A percentile compares a stretch with the other conserved stretches of the same genome.
Evolutionary conservation across 2,329 filamentous ascomycete genomes (phyloP).

Genomic region (Epichloe amarillans): DNA sequence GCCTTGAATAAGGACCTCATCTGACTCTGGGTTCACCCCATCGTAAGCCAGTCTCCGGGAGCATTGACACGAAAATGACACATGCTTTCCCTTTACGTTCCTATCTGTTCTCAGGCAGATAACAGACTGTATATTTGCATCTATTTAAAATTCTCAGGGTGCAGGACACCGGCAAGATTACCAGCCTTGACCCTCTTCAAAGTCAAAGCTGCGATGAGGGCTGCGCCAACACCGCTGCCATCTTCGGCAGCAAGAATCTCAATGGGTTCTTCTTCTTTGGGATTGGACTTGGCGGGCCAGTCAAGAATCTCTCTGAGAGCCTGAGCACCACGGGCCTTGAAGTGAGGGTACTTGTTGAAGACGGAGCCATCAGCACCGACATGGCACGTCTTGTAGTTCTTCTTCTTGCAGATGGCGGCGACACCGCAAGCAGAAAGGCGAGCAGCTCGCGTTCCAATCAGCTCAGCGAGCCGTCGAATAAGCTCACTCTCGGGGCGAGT

Average conservation of each 20-base stretch:
- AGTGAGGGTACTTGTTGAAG: conserved; percentile 98
- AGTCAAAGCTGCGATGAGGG: conserved; percentile 71
- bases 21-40: background rate
- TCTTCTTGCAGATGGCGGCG: conserved; percentile 94
- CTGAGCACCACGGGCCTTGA: conserved; percentile 81
- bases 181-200: conserved; percentile 50
- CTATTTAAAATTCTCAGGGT: conserved; percentile 46
- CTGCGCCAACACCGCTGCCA: conserved; percentile 91
- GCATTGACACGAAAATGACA: background rate
- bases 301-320: conserved; percentile 91
- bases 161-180: conserved; percentile 49
- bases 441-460: conserved; percentile 89
- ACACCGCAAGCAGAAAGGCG: conserved; percentile 90
- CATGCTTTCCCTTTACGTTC: background rate
- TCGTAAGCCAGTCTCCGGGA: background rate
- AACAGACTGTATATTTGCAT: background rate
- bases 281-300: conserved; percentile 59
- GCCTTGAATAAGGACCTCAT: background rate
- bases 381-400: conserved; percentile 74
- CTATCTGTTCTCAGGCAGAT: background rate
- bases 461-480: conserved; percentile 74
- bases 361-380: conserved; percentile 95
- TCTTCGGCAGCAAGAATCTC: conserved; percentile 86
- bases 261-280: conserved; percentile 71
- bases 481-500: conserved; percentile 76